phyloP scores from a whole-genome alignment of 2,329 filamentous ascomycete genomes.

The Allantophomopsis cytisporea region DNA sequence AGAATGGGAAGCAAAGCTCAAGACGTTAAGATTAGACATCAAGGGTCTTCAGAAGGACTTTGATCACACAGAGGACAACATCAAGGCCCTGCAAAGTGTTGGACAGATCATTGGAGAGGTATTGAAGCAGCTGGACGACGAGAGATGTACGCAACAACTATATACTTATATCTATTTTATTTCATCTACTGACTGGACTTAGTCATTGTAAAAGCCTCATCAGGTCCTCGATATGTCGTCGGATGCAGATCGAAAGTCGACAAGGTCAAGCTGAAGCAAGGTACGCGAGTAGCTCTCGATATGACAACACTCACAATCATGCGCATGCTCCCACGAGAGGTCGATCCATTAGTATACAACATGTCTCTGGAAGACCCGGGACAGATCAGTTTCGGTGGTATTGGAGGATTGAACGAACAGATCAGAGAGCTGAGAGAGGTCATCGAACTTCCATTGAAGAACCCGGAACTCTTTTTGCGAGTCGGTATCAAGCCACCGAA shows the following conservation, averaged over 20 bases:
- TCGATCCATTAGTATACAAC: constrained; percentile 98
- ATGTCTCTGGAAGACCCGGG: constrained; percentile 98
- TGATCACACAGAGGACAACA: constrained; percentile 96
- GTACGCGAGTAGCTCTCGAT: constrained; percentile 90
- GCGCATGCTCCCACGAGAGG: constrained; percentile 97
- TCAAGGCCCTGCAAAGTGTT: constrained; percentile 97
- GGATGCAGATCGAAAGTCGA: constrained; percentile 98
- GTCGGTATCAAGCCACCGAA: constrained; percentile 99
- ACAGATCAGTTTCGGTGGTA: constrained; percentile 94
- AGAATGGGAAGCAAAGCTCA: constrained; percentile 98
- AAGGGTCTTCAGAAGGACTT: constrained; percentile 92
- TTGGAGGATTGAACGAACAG: constrained; percentile 95
- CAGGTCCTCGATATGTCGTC: constrained; percentile 92
- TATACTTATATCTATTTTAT: no score
- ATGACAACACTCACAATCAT: constrained; percentile 99
- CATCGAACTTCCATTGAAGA: constrained; percentile 95
- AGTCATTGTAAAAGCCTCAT: constrained; percentile 99
- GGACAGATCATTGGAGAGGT: constrained; percentile 99
- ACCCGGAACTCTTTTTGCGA: constrained; percentile 90
- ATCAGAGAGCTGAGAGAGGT: constrained; percentile 95
- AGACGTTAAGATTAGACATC: constrained; percentile 85
- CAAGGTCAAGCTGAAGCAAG: constrained; percentile 94
- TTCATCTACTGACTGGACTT: constrained; percentile 1
- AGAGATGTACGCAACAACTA: constrained; percentile 62
- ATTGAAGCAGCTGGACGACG: constrained; percentile 95